Evolutionary conservation across 805 yeast species (phyloP).

Genomic region (Ogataea ramenticola): DNA sequence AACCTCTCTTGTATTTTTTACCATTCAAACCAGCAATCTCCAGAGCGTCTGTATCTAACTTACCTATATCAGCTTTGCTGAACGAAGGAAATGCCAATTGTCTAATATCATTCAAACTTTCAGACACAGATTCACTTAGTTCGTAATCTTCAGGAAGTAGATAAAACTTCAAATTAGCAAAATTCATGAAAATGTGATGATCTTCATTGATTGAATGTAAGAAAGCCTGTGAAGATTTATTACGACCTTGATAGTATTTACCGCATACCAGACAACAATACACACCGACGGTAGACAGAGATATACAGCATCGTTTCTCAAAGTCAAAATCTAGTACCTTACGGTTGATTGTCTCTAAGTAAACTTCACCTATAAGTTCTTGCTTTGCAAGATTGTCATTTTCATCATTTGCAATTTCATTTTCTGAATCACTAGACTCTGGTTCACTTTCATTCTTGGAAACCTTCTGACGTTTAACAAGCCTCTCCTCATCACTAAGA

Average conservation of each 20-base stretch:
- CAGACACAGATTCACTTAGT: constrained; percentile 22
- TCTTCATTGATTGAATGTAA: constrained; percentile 54
- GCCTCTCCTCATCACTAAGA: not conserved
- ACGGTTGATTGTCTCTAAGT: constrained; percentile 38
- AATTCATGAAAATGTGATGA: constrained; percentile 58
- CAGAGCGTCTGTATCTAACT: constrained; percentile 18
- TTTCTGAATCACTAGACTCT: not conserved
- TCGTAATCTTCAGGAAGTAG: constrained; percentile 58
- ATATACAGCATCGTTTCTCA: constrained; percentile 58
- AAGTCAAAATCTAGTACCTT: constrained; percentile 56
- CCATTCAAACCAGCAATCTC: constrained; percentile 35
- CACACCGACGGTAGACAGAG: constrained; percentile 53
- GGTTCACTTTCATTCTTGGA: not conserved
- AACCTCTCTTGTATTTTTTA: constrained; percentile 51
- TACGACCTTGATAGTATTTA: constrained; percentile 63
- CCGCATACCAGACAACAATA: constrained; percentile 75
- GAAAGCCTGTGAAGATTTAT: constrained; percentile 57
- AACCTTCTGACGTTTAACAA: not conserved
- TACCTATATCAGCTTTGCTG: constrained; percentile 23
- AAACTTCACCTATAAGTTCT: constrained; percentile 8
- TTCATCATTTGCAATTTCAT: not conserved
- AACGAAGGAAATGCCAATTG: constrained; percentile 47
- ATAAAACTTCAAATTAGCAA: constrained; percentile 41
- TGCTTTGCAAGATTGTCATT: not conserved
- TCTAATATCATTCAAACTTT: constrained; percentile 43